Evolutionary conservation across 2,329 filamentous ascomycete species (phyloP), one percentile per base, ranked within the genome.

Genomic region (Stagonosporopsis tanaceti): DNA sequence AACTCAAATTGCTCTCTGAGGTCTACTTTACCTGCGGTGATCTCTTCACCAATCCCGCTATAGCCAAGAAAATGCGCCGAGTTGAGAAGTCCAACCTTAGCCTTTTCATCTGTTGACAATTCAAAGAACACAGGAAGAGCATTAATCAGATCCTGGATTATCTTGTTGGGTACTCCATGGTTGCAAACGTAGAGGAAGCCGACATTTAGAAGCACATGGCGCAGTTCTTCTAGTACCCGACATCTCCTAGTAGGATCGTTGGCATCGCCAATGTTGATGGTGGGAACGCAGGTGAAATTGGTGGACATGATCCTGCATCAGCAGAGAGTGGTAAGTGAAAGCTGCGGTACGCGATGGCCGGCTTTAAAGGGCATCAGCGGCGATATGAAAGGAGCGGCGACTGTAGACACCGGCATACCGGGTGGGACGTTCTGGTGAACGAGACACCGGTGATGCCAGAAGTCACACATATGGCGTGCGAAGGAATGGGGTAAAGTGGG

Each of bases 31-130:
- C 84, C 83, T 0, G 82, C 81, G 1, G 86, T 88, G 0, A 75
- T 84, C 68, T 88, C 86, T 22, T 81, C 75, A 0, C 84, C 85
- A 12, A 79, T 78, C 1, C 76, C 79, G 59, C 82, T 85, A 65
- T 87, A 87, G 0, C 86, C 86, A 1, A 88, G 74, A 51, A 88
- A 88, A 65, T 87, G 85, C 15, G 85, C 84, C 2, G 84, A 47
- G 86, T 86, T 82, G 4, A 38, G 32, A n/a, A 57, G 14, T 8
- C 39, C 45, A 2, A 57, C 48, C 34, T 38, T 30, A 6, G 22
- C 39, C 22, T 63, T 61, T 12, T 59, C 54, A 1, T 55, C 24
- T n/a, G 15, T 17, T 17, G 54, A 37, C 7, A 61, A n/a, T 1
- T 69, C 64, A 57, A 85, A 85, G 6, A 47, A 32, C 12, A n/a